These are phyloP conservation scores for Eragrostis tef DNA, from an alignment of 202 grass and related monocot genomes.

Conservation along the genomic window DNA sequence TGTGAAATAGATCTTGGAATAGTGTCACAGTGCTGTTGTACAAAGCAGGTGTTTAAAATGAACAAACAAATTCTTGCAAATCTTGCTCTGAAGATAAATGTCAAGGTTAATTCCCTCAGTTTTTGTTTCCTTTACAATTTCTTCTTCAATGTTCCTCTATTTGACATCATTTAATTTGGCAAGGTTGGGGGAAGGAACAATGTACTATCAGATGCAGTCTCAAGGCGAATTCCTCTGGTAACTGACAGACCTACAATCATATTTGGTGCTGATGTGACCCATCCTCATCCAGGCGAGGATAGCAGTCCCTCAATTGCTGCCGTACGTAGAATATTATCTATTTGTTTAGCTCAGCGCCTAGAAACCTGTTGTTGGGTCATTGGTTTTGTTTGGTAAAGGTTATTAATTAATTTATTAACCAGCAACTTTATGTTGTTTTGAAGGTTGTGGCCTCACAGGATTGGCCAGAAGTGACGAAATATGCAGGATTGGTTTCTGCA, in stretches of 20 bases:
- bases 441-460: constrained; percentile 95
- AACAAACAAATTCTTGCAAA: constrained; percentile 88
- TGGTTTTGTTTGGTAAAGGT: background rate
- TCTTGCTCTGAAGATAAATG: constrained; percentile 93
- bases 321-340: constrained; percentile 46
- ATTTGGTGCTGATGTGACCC: constrained; percentile 93
- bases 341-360: constrained; percentile 10
- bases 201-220: constrained; percentile 75
- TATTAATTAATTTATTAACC: constrained; percentile 16
- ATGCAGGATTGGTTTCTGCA: constrained; percentile 88
- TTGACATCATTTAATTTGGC: constrained; percentile 22
- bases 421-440: constrained; percentile 33
- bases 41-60: constrained; percentile 85
- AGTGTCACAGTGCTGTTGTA: constrained; percentile 79
- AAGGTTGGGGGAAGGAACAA: constrained; percentile 96
- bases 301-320: constrained; percentile 92
- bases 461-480: constrained; percentile 92
- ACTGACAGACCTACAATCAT: constrained; percentile 88
- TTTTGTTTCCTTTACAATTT: constrained; percentile 7
- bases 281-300: constrained; percentile 94
- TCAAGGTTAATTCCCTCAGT: constrained; percentile 58
- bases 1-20: constrained; percentile 93
- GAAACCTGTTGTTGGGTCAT: constrained; percentile 5
- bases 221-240: constrained; percentile 75
- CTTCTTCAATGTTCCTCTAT: constrained; percentile 29